Base-by-base conservation (phyloP, 148 eudicot genomes). In the Amaranthus palmeri region DNA sequence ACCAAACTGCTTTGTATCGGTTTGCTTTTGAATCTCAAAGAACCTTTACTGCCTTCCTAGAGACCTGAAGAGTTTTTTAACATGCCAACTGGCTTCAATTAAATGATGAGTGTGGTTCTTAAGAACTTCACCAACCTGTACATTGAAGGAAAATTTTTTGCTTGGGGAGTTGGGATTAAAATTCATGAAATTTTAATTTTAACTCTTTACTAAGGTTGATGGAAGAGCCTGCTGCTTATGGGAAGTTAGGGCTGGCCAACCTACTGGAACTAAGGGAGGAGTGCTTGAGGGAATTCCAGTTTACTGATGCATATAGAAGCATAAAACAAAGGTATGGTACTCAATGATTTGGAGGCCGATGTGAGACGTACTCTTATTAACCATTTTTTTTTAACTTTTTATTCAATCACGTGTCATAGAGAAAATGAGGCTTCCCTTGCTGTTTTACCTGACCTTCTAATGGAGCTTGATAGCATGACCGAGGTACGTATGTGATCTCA, bases 141-240 rank as follows among this genome's bases (percentile, higher is more conserved):
- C 36, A 25, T 25, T 65, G 10, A 13, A 25, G 3, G 48, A 45
- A 45, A 42, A 2, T 6, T 17, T 7, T 3, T 10, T 6, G 2
- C 4, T 40, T 25, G 46, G 7, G n/a, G 2, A 8, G 14, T 58
- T 68, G 25, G 55, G 10, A 52, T 14, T 48, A 57, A 52, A 54
- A 6, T 68, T 25, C 47, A 6, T 45, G 10, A 18, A 12, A 13
- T 65, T 65, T 55, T 10, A n/a, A 12, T 57, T 50, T 40, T 43
- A 25, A 36, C 7, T 72, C 72, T 17, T 70, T 64, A 18, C 18
- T 78, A 25, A 93, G 98, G 83, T 88, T 93, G 88, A 91, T 85
- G 90, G 98, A 93, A 80, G 98, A 93, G 68, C 98, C 98, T 72
- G 96, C 97, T 74, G 98, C 98, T 48, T 93, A 93, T 76, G 98